A percentile compares a stretch with the other conserved stretches of the same genome.
Evolutionary conservation across 768 basidiomycete genomes (phyloP).

Genomic region (Pleurotus tuoliensis): DNA sequence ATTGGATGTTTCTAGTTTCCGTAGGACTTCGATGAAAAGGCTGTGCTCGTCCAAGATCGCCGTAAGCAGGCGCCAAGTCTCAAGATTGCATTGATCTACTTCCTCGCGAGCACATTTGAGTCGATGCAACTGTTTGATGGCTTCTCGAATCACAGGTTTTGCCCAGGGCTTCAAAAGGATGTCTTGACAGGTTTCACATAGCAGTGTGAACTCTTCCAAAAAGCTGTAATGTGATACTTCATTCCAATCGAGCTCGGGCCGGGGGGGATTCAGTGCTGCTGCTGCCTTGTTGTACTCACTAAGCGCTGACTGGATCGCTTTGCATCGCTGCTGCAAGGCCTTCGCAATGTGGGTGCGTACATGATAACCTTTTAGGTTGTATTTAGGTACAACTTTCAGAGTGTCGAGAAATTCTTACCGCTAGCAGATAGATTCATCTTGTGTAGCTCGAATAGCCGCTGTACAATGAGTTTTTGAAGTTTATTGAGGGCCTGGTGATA

Average conservation of each 20-base stretch:
- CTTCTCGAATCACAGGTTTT: conserved; percentile 9
- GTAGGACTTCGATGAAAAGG: neutral
- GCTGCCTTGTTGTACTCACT: conserved; percentile 22
- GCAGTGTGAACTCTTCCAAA: conserved; percentile 15
- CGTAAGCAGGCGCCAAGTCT: conserved; percentile 16
- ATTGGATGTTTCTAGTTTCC: neutral
- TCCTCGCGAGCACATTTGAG: conserved; percentile 21
- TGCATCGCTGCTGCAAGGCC: conserved; percentile 16
- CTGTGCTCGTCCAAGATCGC: conserved; percentile 13
- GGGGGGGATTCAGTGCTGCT: conserved; percentile 11
- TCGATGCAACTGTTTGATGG: conserved; percentile 18
- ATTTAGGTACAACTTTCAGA: neutral
- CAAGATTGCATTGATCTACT: conserved; percentile 17
- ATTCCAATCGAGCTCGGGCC: conserved; percentile 16
- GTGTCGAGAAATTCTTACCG: conserved; percentile 16
- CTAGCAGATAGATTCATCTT: conserved; percentile 20
- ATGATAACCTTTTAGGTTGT: conserved; percentile 21
- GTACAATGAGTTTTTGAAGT: conserved; percentile 17
- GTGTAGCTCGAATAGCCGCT: conserved; percentile 19
- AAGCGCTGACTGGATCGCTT: conserved; percentile 20
- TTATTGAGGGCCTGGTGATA: conserved; percentile 17
- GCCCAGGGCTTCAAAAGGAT: conserved; percentile 15
- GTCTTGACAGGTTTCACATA: conserved; percentile 16
- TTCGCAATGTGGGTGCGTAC: conserved; percentile 21
- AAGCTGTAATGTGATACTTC: conserved; percentile 18